Conservation (phyloP, 2,329 filamentous ascomycete genomes). For the Arthrocladium fulminans region DNA sequence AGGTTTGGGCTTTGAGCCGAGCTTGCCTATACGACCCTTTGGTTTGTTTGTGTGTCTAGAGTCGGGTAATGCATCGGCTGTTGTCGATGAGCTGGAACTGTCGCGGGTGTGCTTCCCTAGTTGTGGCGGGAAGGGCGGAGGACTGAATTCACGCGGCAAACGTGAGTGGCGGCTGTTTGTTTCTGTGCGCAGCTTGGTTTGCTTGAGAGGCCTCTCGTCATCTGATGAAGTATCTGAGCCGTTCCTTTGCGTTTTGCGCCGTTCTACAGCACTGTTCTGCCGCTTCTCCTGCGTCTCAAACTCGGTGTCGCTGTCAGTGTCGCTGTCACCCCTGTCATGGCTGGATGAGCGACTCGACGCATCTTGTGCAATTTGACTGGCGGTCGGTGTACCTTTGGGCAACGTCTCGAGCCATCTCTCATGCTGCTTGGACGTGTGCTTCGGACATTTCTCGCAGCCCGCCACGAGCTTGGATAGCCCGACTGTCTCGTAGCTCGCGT, state of each 20-base stretch:
- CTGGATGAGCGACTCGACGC: slow-evolving; percentile 2
- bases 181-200: slow-evolving; percentile 1
- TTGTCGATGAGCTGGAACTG: slow-evolving; percentile 28
- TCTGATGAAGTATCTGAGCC: slow-evolving; percentile 8
- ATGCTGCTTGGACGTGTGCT: slow-evolving; percentile 8
- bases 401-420: slow-evolving; percentile 2
- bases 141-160: background rate
- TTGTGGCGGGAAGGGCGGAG: slow-evolving; percentile 4
- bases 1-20: slow-evolving; percentile 11
- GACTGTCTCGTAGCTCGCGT: slow-evolving; percentile 9
- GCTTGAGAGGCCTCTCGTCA: slow-evolving; percentile 9
- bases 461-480: slow-evolving; percentile 7
- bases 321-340: no score
- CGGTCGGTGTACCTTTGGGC: slow-evolving; percentile 1
- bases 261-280: no score
- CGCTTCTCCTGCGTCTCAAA: slow-evolving; percentile 15
- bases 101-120: slow-evolving; percentile 19
- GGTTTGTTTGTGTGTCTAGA: slow-evolving; percentile 5
- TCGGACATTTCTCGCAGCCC: slow-evolving; percentile 22
- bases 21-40: slow-evolving; percentile 11
- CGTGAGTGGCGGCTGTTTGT: slow-evolving; percentile 6
- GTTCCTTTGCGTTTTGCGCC: no score
- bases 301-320: slow-evolving; percentile 17
- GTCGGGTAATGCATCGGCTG: slow-evolving; percentile 8
- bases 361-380: slow-evolving; percentile 3